Evolutionary conservation across 2,329 filamentous ascomycete genomes (phyloP), one percentile per base, ranked within the genome.

Genomic region (Penicillium olsonii): DNA sequence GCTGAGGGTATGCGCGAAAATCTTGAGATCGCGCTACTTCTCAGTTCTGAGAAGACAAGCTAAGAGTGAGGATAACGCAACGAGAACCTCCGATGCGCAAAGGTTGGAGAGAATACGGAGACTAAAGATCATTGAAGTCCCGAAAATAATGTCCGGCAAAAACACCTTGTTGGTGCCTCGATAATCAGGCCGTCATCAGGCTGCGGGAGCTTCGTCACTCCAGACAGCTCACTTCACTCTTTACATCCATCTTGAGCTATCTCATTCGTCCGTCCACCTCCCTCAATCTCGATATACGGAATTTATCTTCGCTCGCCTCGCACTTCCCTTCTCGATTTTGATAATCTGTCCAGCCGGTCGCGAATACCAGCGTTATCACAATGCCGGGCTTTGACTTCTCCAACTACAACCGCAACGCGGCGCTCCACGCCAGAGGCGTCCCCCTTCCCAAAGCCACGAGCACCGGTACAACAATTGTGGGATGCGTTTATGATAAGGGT

Each of bases 331-430:
- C 7, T 45, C 18, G 18, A 10, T 19, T 26, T 18, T 3, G 47
- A 50, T 50, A 40, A 24, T 22, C 17, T 34, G 35, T 37, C 38
- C n/a, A 35, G 42, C 54, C 52, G 50, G 47, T 50, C 35, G 22
- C 42, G 29, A 45, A 45, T 38, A 44, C 50, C 53, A 52, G 53
- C 57, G 52, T 61, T 55, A 49, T 58, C 76, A 86, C 68, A 66
- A 99, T 99, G 94, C 87, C 89, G 66, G 92, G 92, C 78, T 96
- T 96, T 83, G 92, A 97, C 79, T 99, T 99, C 83, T 95, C 91
- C 75, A 99, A 99, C 83, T 94, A 97, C 84, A 96, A 96, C 84
- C 90, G 94, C 80, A 99, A 99, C 84, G 85, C 88, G 72, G 92
- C 92, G 59, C 85, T 99, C 63, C 92, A 97, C 74, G 90, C 92